phyloP scores from a whole-genome alignment of 2,329 filamentous ascomycete genomes.

The Ascochyta koolunga region DNA sequence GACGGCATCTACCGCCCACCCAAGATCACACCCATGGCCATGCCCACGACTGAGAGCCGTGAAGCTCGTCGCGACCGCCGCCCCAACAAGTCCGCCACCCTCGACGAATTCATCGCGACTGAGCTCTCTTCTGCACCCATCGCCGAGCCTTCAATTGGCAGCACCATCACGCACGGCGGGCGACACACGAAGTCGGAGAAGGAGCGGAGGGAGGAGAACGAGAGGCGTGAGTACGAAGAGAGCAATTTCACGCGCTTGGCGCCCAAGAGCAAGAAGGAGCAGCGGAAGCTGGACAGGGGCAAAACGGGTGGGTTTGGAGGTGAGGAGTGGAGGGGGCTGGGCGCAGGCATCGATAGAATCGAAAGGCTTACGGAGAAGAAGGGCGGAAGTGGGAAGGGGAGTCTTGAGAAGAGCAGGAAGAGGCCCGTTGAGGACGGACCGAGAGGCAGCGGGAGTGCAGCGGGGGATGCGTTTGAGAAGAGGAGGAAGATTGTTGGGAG shows the following conservation, averaged over 20 bases:
- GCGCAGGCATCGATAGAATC: constrained; percentile 85
- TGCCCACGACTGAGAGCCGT: constrained; percentile 70
- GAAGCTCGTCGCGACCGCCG: constrained; percentile 67
- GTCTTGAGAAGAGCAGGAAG: constrained; percentile 86
- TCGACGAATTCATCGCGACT: constrained; percentile 88
- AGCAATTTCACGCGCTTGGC: constrained; percentile 88
- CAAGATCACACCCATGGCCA: constrained; percentile 82
- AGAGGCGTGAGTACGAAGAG: constrained; percentile 88
- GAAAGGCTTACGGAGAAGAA: constrained; percentile 78
- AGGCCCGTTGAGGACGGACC: constrained; percentile 75
- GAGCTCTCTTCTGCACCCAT: constrained; percentile 83
- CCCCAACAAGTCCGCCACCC: constrained; percentile 76
- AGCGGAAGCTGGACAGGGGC: constrained; percentile 63
- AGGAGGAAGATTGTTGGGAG: constrained; percentile 45
- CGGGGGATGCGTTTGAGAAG: constrained; percentile 74
- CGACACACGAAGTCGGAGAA: constrained; percentile 77
- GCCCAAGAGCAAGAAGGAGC: constrained; percentile 85
- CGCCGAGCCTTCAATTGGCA: constrained; percentile 89
- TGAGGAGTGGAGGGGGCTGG: constrained; percentile 89
- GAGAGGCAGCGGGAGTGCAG: constrained; percentile 67
- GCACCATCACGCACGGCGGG: constrained; percentile 80
- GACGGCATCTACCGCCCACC: constrained; percentile 88
- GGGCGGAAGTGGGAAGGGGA: constrained; percentile 53
- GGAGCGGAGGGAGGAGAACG: constrained; percentile 77
- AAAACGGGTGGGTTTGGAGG: constrained; percentile 73